phyloP scores from a whole-genome alignment of 345 rosid genomes.

The Camelina sativa region DNA sequence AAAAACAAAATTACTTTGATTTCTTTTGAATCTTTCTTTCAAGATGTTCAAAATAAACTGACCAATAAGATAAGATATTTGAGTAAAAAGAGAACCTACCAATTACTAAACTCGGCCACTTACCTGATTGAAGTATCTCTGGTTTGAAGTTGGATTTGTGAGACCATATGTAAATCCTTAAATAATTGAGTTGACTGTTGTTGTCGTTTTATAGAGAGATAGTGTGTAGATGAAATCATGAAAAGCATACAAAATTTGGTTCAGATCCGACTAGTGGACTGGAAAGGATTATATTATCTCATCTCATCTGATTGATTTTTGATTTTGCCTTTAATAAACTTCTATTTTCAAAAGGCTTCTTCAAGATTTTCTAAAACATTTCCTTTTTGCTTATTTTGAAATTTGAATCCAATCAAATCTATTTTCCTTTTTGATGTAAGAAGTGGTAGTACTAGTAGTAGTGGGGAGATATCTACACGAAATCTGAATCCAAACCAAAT shows the following conservation, averaged over 20 bases:
- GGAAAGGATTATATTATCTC: constrained; percentile 10
- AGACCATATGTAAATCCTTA: neutral
- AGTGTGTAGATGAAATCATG: constrained; percentile 23
- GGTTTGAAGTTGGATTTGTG: neutral
- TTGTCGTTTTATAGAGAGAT: constrained; percentile 22
- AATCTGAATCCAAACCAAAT: constrained; percentile 27
- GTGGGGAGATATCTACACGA: constrained; percentile 12
- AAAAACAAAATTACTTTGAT: neutral
- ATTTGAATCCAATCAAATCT: no score
- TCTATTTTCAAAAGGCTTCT: neutral
- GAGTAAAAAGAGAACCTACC: neutral
- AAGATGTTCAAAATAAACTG: neutral
- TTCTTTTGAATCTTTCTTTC: neutral
- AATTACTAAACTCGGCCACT: neutral
- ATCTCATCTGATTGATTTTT: constrained; percentile 31
- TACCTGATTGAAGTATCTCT: neutral
- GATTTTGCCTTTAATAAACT: neutral
- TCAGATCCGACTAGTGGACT: constrained; percentile 15
- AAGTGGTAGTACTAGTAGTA: neutral
- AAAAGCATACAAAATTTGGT: constrained; percentile 5
- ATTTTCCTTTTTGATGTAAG: neutral
- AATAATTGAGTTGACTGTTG: constrained; percentile 12
- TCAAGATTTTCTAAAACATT: neutral
- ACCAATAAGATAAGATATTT: no score
- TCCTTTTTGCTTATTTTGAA: neutral